A percentile compares a stretch with the other conserved stretches of the same genome.
phyloP scores from a whole-genome alignment of 345 rosid genomes.

The Corchorus olitorius region DNA sequence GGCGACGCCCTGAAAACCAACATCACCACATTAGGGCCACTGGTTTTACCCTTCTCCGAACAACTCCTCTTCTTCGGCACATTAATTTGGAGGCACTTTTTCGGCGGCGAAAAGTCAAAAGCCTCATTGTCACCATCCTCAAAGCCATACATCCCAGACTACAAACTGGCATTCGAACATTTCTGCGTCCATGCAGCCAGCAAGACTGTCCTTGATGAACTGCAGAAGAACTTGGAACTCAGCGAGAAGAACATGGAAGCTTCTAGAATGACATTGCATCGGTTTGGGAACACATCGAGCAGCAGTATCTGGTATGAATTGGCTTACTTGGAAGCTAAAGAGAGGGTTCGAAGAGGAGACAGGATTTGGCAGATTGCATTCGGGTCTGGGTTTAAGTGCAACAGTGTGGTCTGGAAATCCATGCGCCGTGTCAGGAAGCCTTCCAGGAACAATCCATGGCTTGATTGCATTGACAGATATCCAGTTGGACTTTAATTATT shows the following conservation, averaged over 20 bases:
- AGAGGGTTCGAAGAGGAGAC: constrained; percentile 69
- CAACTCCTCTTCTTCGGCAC: constrained; percentile 82
- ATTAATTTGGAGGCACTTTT: constrained; percentile 52
- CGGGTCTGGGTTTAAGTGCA: constrained; percentile 95
- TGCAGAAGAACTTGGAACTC: constrained; percentile 78
- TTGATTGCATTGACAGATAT: constrained; percentile 62
- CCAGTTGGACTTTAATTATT: constrained; percentile 40
- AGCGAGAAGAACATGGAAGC: constrained; percentile 82
- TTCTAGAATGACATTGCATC: constrained; percentile 81
- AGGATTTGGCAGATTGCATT: constrained; percentile 89
- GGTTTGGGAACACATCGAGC: constrained; percentile 92
- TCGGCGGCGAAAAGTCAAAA: constrained; percentile 22
- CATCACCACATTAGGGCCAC: constrained; percentile 94
- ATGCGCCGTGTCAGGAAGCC: constrained; percentile 73
- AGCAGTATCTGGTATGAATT: constrained; percentile 92
- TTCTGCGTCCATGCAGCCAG: constrained; percentile 88
- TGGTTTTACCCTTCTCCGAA: constrained; percentile 92
- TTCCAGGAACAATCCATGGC: constrained; percentile 70
- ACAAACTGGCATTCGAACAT: constrained; percentile 94
- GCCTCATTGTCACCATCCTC: constrained; percentile 31
- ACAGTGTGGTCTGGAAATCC: constrained; percentile 83
- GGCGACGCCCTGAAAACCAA: constrained; percentile 93
- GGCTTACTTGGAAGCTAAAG: constrained; percentile 90
- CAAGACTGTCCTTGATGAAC: constrained; percentile 82
- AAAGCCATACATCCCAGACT: constrained; percentile 92